These are phyloP conservation scores for Debaryomycetaceae sp. DNA, from an alignment of 1,139 yeast genomes.

Conservation along the genomic window DNA sequence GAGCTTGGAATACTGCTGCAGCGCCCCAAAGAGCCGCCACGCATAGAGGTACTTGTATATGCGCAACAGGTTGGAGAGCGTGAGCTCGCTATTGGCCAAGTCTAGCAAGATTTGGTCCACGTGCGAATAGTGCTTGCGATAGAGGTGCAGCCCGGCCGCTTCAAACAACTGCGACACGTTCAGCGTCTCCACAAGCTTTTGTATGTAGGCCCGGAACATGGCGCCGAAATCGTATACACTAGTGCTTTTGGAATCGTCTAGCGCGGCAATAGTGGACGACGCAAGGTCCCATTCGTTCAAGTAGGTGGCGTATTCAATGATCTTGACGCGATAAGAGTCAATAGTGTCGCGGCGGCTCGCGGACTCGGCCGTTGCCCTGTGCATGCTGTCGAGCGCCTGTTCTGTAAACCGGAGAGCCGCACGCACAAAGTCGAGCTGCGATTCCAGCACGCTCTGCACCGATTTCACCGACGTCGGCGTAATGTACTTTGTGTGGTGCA, in stretches of 20 bases:
- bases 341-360: conserved; percentile 1
- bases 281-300: conserved; percentile 16
- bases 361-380: not conserved
- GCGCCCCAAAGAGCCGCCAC: conserved; percentile 33
- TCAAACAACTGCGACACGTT: conserved; percentile 14
- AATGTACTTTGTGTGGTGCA: conserved; percentile 3
- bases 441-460: conserved; percentile 2
- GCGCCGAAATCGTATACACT: conserved; percentile 4
- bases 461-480: conserved; percentile 2
- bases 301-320: conserved; percentile 21
- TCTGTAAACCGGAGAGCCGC: conserved; percentile 22
- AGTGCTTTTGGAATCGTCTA: conserved; percentile 5
- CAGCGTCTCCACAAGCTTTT: conserved; percentile 14
- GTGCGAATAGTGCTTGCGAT: conserved; percentile 16
- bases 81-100: conserved; percentile 25
- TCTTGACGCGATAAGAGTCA: conserved; percentile 15
- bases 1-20: conserved; percentile 10
- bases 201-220: conserved; percentile 12
- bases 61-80: conserved; percentile 27
- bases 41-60: conserved; percentile 45
- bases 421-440: conserved; percentile 11
- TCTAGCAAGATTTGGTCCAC: conserved; percentile 30
- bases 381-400: conserved; percentile 17
- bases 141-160: conserved; percentile 12
- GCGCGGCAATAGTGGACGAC: conserved; percentile 14